Evolutionary conservation across 352 stramenopile species (phyloP).

Genomic region (Blastocystis sp.): DNA sequence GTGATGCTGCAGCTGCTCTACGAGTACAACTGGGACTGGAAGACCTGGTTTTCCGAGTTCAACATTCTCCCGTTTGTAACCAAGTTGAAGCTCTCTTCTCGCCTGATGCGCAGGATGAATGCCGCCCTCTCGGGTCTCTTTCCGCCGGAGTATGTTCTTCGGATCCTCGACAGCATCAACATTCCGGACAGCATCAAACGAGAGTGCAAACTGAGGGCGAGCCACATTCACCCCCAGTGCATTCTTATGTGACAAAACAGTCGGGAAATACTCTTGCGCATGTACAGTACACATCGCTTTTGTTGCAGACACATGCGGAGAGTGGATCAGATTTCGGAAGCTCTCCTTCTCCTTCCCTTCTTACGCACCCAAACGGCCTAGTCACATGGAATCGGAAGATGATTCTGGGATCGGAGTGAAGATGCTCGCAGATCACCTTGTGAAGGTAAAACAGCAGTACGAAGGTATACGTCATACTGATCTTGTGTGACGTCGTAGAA

Average conservation of each 20-base stretch:
- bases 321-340: too few relatives aligned
- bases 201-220: conserved; percentile 19
- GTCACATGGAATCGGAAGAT: conserved; percentile 13
- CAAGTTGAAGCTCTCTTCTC: background rate
- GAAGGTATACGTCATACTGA: background rate
- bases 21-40: conserved; percentile 50
- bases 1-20: conserved; percentile 57
- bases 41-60: conserved; percentile 55
- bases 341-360: too few relatives aligned
- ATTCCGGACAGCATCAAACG: conserved; percentile 43
- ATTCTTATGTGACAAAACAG: background rate
- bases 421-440: conserved; percentile 66
- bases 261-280: too few relatives aligned
- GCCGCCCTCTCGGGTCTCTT: conserved; percentile 40
- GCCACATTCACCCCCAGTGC: conserved; percentile 1
- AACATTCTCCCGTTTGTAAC: conserved; percentile 60
- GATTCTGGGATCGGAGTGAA: conserved; percentile 60
- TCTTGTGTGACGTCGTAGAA: conserved; percentile 1
- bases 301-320: too few relatives aligned
- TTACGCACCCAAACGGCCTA: too few relatives aligned
- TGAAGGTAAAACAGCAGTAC: conserved; percentile 69
- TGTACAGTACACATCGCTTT: too few relatives aligned
- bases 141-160: conserved; percentile 9
- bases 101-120: conserved; percentile 25
- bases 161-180: conserved; percentile 51